These are phyloP conservation scores for Cinnamomum micranthum DNA, from an alignment of 164 flowering plant genomes.

Conservation along the genomic window DNA sequence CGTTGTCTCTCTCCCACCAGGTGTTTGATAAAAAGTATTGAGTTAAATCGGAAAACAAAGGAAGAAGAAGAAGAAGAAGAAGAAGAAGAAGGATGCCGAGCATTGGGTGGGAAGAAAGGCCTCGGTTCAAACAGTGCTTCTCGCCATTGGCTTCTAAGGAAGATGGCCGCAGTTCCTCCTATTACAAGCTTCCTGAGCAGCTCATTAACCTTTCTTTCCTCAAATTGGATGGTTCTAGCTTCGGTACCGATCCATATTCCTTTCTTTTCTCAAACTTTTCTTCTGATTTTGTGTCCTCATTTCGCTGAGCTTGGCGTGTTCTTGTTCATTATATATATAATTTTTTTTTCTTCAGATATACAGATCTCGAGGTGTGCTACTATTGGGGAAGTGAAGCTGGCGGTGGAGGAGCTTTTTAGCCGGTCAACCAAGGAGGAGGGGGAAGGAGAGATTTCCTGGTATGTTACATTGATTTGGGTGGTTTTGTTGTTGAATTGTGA, in stretches of 20 bases:
- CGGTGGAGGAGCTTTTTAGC: constrained; percentile 64
- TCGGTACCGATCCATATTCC: constrained; percentile 41
- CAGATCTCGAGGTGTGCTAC: constrained; percentile 50
- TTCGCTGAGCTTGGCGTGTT: background rate
- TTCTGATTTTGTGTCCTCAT: background rate
- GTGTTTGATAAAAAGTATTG: background rate
- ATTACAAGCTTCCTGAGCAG: constrained; percentile 45
- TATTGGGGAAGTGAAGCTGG: constrained; percentile 59
- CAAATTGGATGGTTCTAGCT: constrained; percentile 80
- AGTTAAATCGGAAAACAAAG: background rate
- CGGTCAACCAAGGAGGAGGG: constrained; percentile 34
- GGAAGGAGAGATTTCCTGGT: constrained; percentile 66
- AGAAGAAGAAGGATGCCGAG: background rate
- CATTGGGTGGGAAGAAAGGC: background rate
- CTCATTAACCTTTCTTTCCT: constrained; percentile 59
- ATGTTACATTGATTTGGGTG: constrained; percentile 5
- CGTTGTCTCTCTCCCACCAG: background rate
- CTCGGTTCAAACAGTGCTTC: no score
- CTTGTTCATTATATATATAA: background rate
- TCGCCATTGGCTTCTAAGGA: background rate
- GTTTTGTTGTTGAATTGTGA: background rate
- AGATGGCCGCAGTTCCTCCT: constrained; percentile 32
- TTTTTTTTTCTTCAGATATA: constrained; percentile 38
- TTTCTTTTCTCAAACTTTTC: background rate
- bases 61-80: background rate